Conservation (phyloP, 2,329 filamentous ascomycete genomes). For the Trichophyton simii region DNA sequence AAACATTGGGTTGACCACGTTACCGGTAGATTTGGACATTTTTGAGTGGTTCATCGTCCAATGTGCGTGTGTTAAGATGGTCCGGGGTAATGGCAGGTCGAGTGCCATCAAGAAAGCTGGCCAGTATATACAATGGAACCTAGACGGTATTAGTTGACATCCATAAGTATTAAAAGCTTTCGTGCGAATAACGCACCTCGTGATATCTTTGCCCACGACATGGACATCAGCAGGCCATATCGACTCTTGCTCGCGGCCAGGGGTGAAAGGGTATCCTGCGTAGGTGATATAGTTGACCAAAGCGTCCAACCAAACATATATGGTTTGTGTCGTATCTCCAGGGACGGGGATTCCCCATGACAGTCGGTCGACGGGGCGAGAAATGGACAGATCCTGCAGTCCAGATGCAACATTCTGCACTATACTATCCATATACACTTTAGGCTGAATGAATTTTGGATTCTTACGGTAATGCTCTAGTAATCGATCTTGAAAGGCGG, state of each 20-base stretch:
- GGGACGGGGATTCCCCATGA: slow-evolving; percentile 85
- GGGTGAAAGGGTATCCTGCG: slow-evolving; percentile 65
- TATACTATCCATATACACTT: slow-evolving; percentile 62
- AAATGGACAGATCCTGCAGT: slow-evolving; percentile 79
- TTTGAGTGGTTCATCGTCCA: slow-evolving; percentile 88
- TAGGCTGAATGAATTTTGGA: slow-evolving; percentile 63
- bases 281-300: slow-evolving; percentile 87
- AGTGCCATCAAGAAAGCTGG: slow-evolving; percentile 88
- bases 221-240: slow-evolving; percentile 90
- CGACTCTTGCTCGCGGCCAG: slow-evolving; percentile 47
- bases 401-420: slow-evolving; percentile 62
- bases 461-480: slow-evolving; percentile 69
- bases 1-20: slow-evolving; percentile 88
- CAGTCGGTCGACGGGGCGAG: slow-evolving; percentile 63
- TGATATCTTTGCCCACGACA: slow-evolving; percentile 90
- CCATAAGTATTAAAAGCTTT: background rate
- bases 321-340: slow-evolving; percentile 70
- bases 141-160: slow-evolving; percentile 13
- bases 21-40: slow-evolving; percentile 93
- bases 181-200: slow-evolving; percentile 41
- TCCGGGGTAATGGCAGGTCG: slow-evolving; percentile 62
- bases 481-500: slow-evolving; percentile 64
- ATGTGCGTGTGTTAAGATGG: slow-evolving; percentile 78
- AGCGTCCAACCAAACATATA: slow-evolving; percentile 97
- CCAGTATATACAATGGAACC: slow-evolving; percentile 96